A percentile compares a stretch with the other conserved stretches of the same genome.
Evolutionary conservation across 75 land plant genomes (phyloP).

Genomic region (Adiantum capillusveneris): DNA sequence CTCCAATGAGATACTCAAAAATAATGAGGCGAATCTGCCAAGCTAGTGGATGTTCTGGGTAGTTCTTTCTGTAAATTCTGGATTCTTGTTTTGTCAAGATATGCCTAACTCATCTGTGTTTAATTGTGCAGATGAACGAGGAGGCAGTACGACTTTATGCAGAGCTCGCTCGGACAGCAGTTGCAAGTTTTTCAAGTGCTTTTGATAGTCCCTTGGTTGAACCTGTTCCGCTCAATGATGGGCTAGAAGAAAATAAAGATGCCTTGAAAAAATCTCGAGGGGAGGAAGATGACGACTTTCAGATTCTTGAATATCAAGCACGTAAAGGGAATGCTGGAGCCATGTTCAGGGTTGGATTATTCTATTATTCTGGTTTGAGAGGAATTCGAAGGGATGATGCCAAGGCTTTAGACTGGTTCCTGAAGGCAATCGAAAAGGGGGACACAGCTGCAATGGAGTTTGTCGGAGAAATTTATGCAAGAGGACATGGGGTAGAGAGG

Average conservation of each 20-base stretch:
- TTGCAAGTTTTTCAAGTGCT: constrained; percentile 73
- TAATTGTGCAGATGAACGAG: constrained; percentile 61
- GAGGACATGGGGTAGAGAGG: constrained; percentile 91
- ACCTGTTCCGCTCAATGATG: constrained; percentile 69
- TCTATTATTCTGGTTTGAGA: constrained; percentile 87
- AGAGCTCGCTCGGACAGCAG: constrained; percentile 80
- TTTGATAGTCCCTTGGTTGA: constrained; percentile 83
- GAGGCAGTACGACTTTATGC: constrained; percentile 79
- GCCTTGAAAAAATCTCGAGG: constrained; percentile 77
- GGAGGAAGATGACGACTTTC: constrained; percentile 96
- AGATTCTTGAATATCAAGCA: constrained; percentile 91
- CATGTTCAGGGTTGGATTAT: constrained; percentile 77
- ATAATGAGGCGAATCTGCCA: too few species aligned
- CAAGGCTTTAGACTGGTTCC: constrained; percentile 78
- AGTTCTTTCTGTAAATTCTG: too few species aligned
- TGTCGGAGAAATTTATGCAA: constrained; percentile 93
- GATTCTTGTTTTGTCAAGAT: too few species aligned
- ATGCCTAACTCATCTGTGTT: not conserved
- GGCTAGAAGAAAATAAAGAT: constrained; percentile 82
- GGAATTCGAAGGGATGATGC: constrained; percentile 65
- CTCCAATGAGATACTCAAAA: too few species aligned
- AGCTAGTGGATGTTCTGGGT: too few species aligned
- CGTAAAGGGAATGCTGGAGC: constrained; percentile 80
- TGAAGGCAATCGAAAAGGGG: constrained; percentile 83
- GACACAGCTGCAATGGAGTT: constrained; percentile 81